A percentile compares a stretch with the other conserved stretches of the same genome.
phyloP scores from a whole-genome alignment of 768 basidiomycete genomes.

The Rhodosporidiobolus odoratus region DNA sequence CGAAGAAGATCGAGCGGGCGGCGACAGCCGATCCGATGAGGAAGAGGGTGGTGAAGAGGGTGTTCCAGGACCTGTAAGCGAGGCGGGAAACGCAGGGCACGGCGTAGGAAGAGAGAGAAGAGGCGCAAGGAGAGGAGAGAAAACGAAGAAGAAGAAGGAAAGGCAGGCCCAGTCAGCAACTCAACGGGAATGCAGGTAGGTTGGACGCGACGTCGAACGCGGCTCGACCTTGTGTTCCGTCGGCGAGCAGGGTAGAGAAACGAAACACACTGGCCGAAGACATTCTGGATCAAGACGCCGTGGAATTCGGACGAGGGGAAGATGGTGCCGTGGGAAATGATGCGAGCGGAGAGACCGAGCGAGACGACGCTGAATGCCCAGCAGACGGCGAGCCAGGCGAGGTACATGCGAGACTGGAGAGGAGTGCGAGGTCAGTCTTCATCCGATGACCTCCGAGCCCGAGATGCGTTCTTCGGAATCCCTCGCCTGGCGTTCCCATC shows the following conservation, averaged over 20 bases:
- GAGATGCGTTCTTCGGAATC: too few species aligned
- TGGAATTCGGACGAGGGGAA: neutral
- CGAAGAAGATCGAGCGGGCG: neutral
- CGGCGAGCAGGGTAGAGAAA: neutral
- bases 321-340: neutral
- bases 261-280: neutral
- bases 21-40: neutral
- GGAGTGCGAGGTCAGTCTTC: neutral
- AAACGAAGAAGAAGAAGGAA: neutral
- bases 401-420: neutral
- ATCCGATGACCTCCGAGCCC: too few species aligned
- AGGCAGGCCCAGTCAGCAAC: too few species aligned
- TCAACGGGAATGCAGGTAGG: too few species aligned
- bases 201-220: too few species aligned
- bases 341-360: slow-evolving; percentile 4
- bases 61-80: neutral
- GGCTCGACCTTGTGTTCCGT: neutral
- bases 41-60: slow-evolving; percentile 1
- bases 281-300: neutral
- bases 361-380: slow-evolving; percentile 4
- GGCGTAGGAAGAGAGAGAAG: neutral
- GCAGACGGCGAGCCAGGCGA: neutral
- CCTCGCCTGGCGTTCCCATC: too few species aligned
- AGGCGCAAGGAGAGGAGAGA: neutral
- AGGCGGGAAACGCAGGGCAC: too few species aligned